A percentile compares a stretch with the other conserved stretches of the same genome.
Conservation (phyloP, 176 grass and related monocot species). For the Stipa capillata region DNA sequence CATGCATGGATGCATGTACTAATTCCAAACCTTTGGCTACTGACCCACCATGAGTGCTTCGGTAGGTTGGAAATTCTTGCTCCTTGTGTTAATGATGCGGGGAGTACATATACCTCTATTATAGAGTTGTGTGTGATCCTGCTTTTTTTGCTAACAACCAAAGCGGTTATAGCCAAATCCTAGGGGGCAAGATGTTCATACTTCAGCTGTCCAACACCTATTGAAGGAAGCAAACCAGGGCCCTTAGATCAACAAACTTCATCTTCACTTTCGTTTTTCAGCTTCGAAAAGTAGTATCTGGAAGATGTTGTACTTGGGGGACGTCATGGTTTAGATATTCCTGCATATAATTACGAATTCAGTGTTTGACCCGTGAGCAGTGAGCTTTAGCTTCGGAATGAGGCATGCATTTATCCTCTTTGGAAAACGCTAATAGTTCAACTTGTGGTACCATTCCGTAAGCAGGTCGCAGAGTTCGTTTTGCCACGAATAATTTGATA, state of each 20-base stretch:
- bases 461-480: neutral
- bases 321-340: neutral
- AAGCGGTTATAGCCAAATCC: constrained; percentile 15
- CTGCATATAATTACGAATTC: neutral
- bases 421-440: neutral
- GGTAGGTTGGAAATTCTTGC: neutral
- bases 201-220: neutral
- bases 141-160: constrained; percentile 30
- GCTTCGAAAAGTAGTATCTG: neutral
- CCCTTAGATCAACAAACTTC: neutral
- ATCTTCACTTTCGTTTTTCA: neutral
- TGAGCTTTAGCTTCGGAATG: neutral
- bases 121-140: neutral
- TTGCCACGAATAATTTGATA: neutral
- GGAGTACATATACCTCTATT: neutral
- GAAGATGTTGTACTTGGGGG: neutral
- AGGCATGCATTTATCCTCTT: neutral
- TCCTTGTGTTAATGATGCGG: constrained; percentile 6
- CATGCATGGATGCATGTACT: constrained; percentile 11
- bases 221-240: neutral
- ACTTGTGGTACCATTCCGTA: neutral
- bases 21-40: neutral
- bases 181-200: constrained; percentile 17
- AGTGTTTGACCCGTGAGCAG: neutral
- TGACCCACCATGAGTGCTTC: neutral